Base-by-base conservation (phyloP, 768 basidiomycete species). In the Psilocybe azurescens region DNA sequence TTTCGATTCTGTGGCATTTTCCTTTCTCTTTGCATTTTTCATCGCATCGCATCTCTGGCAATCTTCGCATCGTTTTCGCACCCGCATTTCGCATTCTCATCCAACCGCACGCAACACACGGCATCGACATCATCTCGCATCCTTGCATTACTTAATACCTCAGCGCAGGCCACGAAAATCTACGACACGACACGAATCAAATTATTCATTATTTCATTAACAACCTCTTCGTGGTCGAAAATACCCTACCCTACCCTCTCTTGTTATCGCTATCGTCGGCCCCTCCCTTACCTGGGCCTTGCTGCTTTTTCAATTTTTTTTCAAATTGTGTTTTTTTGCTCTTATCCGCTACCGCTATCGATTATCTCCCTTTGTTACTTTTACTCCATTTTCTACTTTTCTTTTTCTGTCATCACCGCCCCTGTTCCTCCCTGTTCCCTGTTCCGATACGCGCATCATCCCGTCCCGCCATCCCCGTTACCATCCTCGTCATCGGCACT, bases 1-100 rank as follows among this genome's bases (percentile, higher is more conserved):
- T 51, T 20, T 36, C 6, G 29, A 24, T 24, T 24, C 48, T n/a
- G 39, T 24, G 16, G 30, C 20, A 38, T 30, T 36, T 47, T 44
- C 41, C n/a, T 7, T 46, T 58, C 36, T 58, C 29, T 49, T 39
- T 47, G 16, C 47, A 51, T 58, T 28, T 51, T 33, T 30, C 50
- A 24, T 59, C 3, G 33, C 44, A 53, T 60, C 32, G 59, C 52
- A 24, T 47, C 47, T 60, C 11, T n/a, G 33, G 18, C 7, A 10
- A 39, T n/a, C 46, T 49, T 53, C 54, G 18, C 32, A 39, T 47
- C 38, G 32, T 44, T 46, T 54, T 60, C 18, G 11, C 10, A 50
- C 24, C 46, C 39, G 41, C 58, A 58, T 32, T 20, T 20, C 47
- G 24, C 57, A 58, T 39, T 53, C 28, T 33, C 48, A 29, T 38